These are phyloP conservation scores for Geranomyces variabilis DNA, from an alignment of 192 early-diverging fungal species.

Conservation along the genomic window DNA sequence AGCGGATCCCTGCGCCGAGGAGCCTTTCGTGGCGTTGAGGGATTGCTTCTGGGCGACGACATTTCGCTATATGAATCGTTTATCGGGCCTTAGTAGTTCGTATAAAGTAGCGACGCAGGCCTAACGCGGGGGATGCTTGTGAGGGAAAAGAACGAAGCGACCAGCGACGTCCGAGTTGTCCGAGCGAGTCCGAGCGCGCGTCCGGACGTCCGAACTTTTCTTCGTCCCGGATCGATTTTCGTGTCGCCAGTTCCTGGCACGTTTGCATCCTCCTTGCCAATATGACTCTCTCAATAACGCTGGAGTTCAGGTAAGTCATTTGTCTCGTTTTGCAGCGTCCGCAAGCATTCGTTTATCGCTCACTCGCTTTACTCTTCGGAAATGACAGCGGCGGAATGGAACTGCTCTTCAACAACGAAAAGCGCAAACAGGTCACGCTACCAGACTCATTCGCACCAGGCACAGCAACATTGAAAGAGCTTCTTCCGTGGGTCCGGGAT, in stretches of 20 bases:
- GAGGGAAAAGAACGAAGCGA: too few relatives aligned
- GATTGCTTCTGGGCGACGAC: slow-evolving; percentile 12
- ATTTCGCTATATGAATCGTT: too few relatives aligned
- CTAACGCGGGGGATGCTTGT: too few relatives aligned
- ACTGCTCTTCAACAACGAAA: slow-evolving; percentile 80
- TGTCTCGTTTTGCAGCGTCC: background rate
- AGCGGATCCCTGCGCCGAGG: background rate
- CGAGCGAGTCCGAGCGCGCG: too few relatives aligned
- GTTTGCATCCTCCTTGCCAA: too few relatives aligned
- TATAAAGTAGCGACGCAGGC: too few relatives aligned
- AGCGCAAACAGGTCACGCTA: slow-evolving; percentile 51
- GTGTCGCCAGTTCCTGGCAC: too few relatives aligned
- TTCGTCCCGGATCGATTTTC: too few relatives aligned
- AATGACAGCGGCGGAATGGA: slow-evolving; percentile 95
- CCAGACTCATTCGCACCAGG: slow-evolving; percentile 45
- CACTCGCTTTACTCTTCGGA: background rate
- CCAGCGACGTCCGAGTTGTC: too few relatives aligned
- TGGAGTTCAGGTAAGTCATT: background rate
- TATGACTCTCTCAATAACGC: background rate
- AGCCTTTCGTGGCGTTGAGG: slow-evolving; percentile 10
- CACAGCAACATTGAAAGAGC: slow-evolving; percentile 62
- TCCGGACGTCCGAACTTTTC: too few relatives aligned
- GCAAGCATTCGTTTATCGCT: background rate
- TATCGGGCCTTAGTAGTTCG: too few relatives aligned
- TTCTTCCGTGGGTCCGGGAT: slow-evolving; percentile 73